Percentiles rank a stretch among this genome's conserved stretches.
Conservation (phyloP, 768 basidiomycete genomes). For the Auricularia auricula-judae region DNA sequence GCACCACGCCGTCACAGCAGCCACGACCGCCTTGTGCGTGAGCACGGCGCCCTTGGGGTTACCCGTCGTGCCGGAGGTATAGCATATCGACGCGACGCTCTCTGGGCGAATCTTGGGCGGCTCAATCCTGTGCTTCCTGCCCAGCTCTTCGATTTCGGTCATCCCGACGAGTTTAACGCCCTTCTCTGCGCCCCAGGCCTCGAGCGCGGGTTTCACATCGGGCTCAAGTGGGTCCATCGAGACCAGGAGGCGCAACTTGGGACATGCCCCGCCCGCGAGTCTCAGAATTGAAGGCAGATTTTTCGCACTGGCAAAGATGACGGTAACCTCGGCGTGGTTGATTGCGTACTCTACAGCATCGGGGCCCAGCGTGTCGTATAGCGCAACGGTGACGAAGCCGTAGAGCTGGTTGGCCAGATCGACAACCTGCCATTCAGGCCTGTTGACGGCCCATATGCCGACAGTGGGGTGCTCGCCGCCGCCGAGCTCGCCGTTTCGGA, state of each 20-base stretch:
- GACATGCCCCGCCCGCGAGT: slow-evolving; percentile 41
- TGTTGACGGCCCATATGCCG: slow-evolving; percentile 75
- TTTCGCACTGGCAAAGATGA: slow-evolving; percentile 62
- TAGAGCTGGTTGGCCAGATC: slow-evolving; percentile 78
- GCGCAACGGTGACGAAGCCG: slow-evolving; percentile 69
- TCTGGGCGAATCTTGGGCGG: slow-evolving; percentile 50
- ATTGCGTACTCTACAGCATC: slow-evolving; percentile 72
- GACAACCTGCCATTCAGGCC: slow-evolving; percentile 91
- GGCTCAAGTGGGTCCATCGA: slow-evolving; percentile 52
- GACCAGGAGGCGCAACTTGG: slow-evolving; percentile 64
- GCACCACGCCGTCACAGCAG: slow-evolving; percentile 46
- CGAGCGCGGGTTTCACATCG: slow-evolving; percentile 44
- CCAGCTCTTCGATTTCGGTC: slow-evolving; percentile 71
- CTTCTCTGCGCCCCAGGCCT: slow-evolving; percentile 57
- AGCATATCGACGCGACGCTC: slow-evolving; percentile 78
- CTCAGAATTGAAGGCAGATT: slow-evolving; percentile 73
- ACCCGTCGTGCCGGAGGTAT: slow-evolving; percentile 84
- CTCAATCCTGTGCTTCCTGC: slow-evolving; percentile 49
- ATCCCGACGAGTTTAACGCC: slow-evolving; percentile 56
- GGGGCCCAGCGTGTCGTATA: slow-evolving; percentile 91
- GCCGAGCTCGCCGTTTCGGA: slow-evolving; percentile 46
- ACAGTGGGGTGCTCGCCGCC: slow-evolving; percentile 61
- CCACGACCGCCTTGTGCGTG: slow-evolving; percentile 56
- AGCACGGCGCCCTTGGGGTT: slow-evolving; percentile 79
- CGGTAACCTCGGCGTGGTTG: slow-evolving; percentile 70